Conservation (phyloP, 2,329 filamentous ascomycete species). For the Epichloe uncinata region DNA sequence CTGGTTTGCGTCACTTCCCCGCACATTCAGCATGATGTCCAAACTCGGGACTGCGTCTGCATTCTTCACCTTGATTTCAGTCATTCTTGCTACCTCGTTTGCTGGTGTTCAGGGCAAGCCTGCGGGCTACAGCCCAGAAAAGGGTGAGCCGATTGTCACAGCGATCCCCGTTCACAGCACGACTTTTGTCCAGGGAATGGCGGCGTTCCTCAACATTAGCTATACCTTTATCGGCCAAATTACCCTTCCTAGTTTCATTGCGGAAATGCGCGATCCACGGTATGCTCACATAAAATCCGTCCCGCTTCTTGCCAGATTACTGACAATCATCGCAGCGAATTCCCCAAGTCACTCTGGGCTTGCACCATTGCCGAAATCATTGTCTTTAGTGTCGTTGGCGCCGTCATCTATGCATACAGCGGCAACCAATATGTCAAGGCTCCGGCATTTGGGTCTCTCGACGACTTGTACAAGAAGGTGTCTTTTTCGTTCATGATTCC, state of each 20-base stretch:
- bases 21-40: conserved; percentile 71
- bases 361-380: conserved; percentile 82
- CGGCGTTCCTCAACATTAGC: conserved; percentile 86
- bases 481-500: conserved; percentile 93
- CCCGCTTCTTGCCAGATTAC: neutral
- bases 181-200: conserved; percentile 70
- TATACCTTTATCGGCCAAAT: conserved; percentile 97
- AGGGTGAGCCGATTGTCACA: conserved; percentile 53
- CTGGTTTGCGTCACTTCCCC: conserved; percentile 66
- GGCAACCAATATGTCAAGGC: conserved; percentile 81
- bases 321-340: conserved; percentile 46
- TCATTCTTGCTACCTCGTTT: conserved; percentile 73
- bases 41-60: conserved; percentile 70
- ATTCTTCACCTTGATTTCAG: conserved; percentile 79
- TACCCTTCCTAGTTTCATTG: conserved; percentile 86
- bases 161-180: conserved; percentile 56
- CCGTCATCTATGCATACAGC: conserved; percentile 73
- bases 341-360: conserved; percentile 83
- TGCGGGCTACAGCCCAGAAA: conserved; percentile 44
- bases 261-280: conserved; percentile 67
- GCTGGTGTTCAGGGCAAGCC: conserved; percentile 64
- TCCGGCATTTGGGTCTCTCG: conserved; percentile 75
- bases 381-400: conserved; percentile 71
- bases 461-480: conserved; percentile 71
- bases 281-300: conserved; percentile 11